phyloP scores from a whole-genome alignment of 1,284 basidiomycete species.

The Nidula niveotomentosa region DNA sequence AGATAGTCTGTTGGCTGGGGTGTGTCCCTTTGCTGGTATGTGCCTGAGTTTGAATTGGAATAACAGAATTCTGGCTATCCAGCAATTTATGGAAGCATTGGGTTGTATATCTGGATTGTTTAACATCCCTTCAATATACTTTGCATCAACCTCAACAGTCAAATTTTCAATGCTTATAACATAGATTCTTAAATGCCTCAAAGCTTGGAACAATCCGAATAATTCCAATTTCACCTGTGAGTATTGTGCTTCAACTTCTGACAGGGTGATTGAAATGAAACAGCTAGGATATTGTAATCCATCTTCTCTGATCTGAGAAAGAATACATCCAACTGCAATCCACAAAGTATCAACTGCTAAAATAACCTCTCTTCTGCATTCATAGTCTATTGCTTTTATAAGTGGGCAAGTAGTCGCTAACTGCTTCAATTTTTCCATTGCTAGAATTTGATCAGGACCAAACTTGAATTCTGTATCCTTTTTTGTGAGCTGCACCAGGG shows the following conservation, averaged over 20 bases:
- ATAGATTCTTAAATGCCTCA: constrained; percentile 17
- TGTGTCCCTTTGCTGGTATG: constrained; percentile 23
- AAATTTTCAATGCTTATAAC: constrained; percentile 24
- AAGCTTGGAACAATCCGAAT: constrained; percentile 26
- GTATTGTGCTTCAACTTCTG: constrained; percentile 23
- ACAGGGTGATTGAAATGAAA: constrained; percentile 25
- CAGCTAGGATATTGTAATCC: constrained; percentile 9
- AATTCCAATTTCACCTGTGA: constrained; percentile 34
- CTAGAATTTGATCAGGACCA: constrained; percentile 12
- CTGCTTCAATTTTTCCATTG: constrained; percentile 25
- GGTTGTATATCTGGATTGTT: constrained; percentile 33
- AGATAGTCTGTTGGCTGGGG: constrained; percentile 36
- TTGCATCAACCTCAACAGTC: constrained; percentile 32
- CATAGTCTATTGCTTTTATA: constrained; percentile 27
- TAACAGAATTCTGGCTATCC: constrained; percentile 34
- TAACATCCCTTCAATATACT: constrained; percentile 37
- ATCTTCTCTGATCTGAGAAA: constrained; percentile 16
- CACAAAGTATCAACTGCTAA: constrained; percentile 28
- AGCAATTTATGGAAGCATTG: constrained; percentile 35
- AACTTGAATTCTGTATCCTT: constrained; percentile 24
- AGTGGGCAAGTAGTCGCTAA: constrained; percentile 20
- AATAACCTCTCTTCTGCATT: constrained; percentile 15
- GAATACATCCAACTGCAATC: constrained; percentile 27
- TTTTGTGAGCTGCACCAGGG: constrained; percentile 19
- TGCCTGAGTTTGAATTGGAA: constrained; percentile 36